phyloP scores from a whole-genome alignment of 139 green algal genomes.

The Raphidocelis subcapitata region DNA sequence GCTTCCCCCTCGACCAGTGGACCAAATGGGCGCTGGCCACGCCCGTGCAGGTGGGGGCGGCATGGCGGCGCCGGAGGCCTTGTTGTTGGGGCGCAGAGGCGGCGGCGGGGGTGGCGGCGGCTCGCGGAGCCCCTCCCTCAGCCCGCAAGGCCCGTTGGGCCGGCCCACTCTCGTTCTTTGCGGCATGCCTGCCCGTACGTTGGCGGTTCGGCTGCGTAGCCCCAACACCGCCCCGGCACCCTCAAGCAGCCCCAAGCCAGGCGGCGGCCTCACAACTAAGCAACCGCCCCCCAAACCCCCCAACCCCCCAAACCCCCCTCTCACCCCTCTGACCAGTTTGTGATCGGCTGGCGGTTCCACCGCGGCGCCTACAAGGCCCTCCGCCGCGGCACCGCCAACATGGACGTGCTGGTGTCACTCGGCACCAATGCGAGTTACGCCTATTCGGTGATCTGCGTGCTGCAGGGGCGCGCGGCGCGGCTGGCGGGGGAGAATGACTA shows the following conservation, averaged over 20 bases:
- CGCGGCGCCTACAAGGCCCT: conserved; percentile 70
- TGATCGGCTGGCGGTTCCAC: conserved; percentile 94
- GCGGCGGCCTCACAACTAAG: too few species aligned
- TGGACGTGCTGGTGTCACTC: conserved; percentile 97
- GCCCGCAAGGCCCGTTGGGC: too few species aligned
- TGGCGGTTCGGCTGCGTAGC: too few species aligned
- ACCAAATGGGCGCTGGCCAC: conserved; percentile 86
- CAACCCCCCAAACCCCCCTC: background rate
- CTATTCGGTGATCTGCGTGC: conserved; percentile 85
- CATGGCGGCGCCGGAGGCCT: background rate
- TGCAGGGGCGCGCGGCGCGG: too few species aligned
- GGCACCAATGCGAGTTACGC: conserved; percentile 92
- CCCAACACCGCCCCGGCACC: too few species aligned
- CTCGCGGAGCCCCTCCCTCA: too few species aligned
- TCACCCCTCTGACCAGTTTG: conserved; percentile 64
- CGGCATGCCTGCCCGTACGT: too few species aligned
- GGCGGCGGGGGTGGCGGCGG: too few species aligned
- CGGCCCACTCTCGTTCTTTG: too few species aligned
- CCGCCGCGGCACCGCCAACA: conserved; percentile 83
- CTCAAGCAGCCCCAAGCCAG: too few species aligned
- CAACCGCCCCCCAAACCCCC: too few species aligned
- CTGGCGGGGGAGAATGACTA: too few species aligned
- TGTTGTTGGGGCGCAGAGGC: background rate
- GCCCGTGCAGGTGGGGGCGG: conserved; percentile 60
- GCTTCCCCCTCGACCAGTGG: conserved; percentile 73